A percentile compares a stretch with the other conserved stretches of the same genome.
Conservation (phyloP, 78 protist species). For the Cavenderia fasciculata region DNA sequence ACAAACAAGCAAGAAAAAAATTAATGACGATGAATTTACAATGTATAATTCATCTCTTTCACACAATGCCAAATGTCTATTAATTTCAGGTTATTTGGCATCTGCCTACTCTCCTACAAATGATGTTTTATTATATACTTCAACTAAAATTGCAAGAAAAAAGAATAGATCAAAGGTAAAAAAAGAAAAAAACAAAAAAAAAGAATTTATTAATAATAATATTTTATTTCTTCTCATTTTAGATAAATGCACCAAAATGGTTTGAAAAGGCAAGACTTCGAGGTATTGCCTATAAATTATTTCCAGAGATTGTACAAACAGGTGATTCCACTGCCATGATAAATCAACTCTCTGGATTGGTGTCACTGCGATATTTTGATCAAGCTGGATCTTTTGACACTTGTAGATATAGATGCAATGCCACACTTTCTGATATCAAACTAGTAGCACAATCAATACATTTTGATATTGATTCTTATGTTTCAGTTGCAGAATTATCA, state of each 20-base stretch:
- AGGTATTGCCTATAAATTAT: neutral
- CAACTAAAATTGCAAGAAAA: no score
- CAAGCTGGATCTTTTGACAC: neutral
- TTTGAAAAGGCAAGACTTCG: conserved; percentile 5
- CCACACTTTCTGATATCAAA: neutral
- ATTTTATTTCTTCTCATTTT: neutral
- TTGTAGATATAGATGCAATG: neutral
- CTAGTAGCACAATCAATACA: neutral
- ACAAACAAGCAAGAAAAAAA: no score
- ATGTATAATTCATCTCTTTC: no score
- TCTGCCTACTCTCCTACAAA: neutral
- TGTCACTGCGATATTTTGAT: conserved; percentile 5
- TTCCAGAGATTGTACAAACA: no score
- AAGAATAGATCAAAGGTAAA: neutral
- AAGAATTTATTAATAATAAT: neutral
- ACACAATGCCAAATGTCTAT: neutral
- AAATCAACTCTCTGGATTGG: no score
- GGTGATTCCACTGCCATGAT: no score
- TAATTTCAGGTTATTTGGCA: conserved; percentile 1
- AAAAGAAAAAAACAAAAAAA: neutral
- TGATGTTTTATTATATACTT: conserved; percentile 1
- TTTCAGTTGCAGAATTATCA: conserved; percentile 1
- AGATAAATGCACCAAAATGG: conserved; percentile 6
- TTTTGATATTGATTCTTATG: neutral
- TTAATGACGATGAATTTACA: no score